Base-by-base conservation (phyloP, 257 asterid genomes). In the Ajuga chamaepitys region DNA sequence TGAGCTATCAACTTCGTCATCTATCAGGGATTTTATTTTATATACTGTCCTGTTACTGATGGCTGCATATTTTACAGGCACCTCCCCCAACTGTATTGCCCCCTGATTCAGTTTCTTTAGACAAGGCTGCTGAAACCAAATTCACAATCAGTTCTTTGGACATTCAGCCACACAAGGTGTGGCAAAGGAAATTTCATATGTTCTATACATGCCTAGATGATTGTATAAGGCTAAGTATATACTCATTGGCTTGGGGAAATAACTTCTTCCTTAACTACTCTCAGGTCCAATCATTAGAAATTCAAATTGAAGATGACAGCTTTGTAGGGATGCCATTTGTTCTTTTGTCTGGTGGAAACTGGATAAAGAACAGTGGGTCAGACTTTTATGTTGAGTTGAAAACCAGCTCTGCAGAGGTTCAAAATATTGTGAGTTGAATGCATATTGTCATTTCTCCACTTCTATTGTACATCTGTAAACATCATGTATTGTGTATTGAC, bases 291-390 rank as follows among this genome's bases (percentile, higher is more conserved):
- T 86, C 89, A 37, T 62, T 90, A 72, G 99, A 94, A 73, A 83
- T 94, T 41, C 75, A 71, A 65, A 62, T 88, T 65, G 95, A 81
- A 74, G 96, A 83, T 73, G 95, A 74, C 64, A 74, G 47, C 32
- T 90, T 77, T 72, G 84, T 82, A 75, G 99, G 99, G 71, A 90
- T 94, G 88, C 96, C 99, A 60, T 94, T 94, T 85, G 99, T 94
- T 82, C 83, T 94, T 72, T 51, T 88, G 74, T 81, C 86, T 66
- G 85, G 81, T 67, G 91, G 79, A 64, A 86, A 78, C 61, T 94
- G 99, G 99, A 59, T 94, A 37, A 94, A 90, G 72, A 75, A 94
- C 78, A 70, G 79, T 8, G 95, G 91, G 61, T 81, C 96, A 1
- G 99, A 94, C 80, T 94, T 94, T 73, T 90, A 88, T 71, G 80